Base-by-base conservation (phyloP, 176 grass and related monocot species). In the Puya raimondii region DNA sequence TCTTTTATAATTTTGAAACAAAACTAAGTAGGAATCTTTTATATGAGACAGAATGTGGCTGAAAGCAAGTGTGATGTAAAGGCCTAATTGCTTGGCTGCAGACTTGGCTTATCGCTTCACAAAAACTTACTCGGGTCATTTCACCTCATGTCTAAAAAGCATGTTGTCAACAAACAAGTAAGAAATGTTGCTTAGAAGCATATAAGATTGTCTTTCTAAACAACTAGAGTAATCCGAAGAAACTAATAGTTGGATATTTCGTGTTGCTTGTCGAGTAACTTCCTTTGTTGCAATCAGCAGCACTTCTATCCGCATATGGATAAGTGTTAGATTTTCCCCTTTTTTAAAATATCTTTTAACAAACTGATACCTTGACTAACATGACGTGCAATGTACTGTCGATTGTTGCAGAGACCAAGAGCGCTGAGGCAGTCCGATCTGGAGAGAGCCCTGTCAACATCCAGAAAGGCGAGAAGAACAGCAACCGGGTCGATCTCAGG, bases 361-460 rank as follows among this genome's bases (percentile, higher is more conserved):
- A 48, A n/a, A 11, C 29, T 52, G 10, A 25, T 12, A 74, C 49
- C 49, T 47, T 22, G 10, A 2, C 3, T 75, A 7, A 5, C 22
- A 65, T 53, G 13, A 49, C 15, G 65, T 18, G 13, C 14, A 56
- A 47, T 7, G 69, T 18, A 5, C 8, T n/a, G 18, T 77, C 54
- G n/a, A 3, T 58, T 82, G 11, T 73, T 76, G 48, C 84, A 99
- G 95, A 88, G 74, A 64, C 90, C 95, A 26, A 91, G 95, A 63
- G 33, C 82, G 1, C 78, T 99, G 72, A 80, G 12, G 47, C 95
- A 91, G 75, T 74, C 79, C 25, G 95, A 99, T 69, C 65, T 99
- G 53, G 87, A 91, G 80, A 86, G 78, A 70, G 90, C 95, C 23
- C 23, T 99, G 0, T 80, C 74, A 29, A 85, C 71, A 3, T 99